Evolutionary conservation across 2,329 filamentous ascomycete genomes (phyloP), one percentile per base, ranked within the genome.

Genomic region (Fusarium metavorans): DNA sequence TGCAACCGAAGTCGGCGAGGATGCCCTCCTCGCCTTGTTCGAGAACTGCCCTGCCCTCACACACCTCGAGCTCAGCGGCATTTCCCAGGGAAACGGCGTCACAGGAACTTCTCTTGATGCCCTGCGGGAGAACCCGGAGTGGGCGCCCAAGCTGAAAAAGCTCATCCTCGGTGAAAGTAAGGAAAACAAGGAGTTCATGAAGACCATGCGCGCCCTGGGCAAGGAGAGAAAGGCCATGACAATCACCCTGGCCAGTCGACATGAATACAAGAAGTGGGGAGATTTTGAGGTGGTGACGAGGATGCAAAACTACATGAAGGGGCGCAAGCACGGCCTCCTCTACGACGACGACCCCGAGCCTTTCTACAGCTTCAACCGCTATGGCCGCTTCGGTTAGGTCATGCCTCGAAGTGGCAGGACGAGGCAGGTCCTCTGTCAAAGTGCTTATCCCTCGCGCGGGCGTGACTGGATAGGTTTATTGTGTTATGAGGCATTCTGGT

Each of bases 181-280:
- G 3, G 2, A 6, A 0, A 34, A 68, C 6, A 74, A 59, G 32
- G 18, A 23, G 0, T 76, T 73, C 8, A 71, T 76, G 73, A 74
- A 73, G 43, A 34, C 65, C 0, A 63, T 76, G 69, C 65, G 67
- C n/a, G 45, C 14, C 9, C 23, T 76, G 41, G 30, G 61, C 0
- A 76, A 48, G 34, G 45, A 66, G 39, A 76, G 73, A 16, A 4
- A 20, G 5, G 6, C 2, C 6, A 30, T 76, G n/a, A 25, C 16
- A 6, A 25, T 73, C 27, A 61, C 59, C 37, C 32, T 73, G 20
- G 10, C 66, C 13, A 1, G 7, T 0, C 63, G 56, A 16, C 0
- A 2, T 1, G 41, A 76, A 35, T 0, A 11, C 0, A 76, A 73
- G 61, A 75, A 70, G 7, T 71, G 57, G 37, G 74, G 65, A 45